phyloP scores from a whole-genome alignment of 805 yeast genomes.

The Debaryomyces hansenii region DNA sequence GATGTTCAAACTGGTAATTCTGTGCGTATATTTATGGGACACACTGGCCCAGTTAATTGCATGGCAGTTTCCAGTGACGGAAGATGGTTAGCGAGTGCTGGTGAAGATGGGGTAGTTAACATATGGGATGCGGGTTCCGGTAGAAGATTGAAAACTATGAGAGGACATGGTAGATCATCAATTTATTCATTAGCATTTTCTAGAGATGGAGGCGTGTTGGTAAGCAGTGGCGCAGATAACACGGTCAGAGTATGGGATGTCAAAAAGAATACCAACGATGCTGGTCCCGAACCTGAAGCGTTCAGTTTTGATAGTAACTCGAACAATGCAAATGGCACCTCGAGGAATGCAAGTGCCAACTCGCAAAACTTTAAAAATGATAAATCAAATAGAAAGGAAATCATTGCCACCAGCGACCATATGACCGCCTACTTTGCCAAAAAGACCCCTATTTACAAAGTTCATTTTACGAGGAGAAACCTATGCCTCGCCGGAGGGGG shows the following conservation, averaged over 20 bases:
- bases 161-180: constrained; percentile 89
- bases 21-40: constrained; percentile 90
- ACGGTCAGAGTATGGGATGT: constrained; percentile 96
- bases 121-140: constrained; percentile 96
- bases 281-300: constrained; percentile 76
- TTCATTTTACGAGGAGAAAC: constrained; percentile 88
- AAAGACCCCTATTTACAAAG: constrained; percentile 90
- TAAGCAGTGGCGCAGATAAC: constrained; percentile 90
- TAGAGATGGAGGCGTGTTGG: constrained; percentile 83
- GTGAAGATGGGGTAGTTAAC: constrained; percentile 85
- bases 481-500: constrained; percentile 93
- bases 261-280: constrained; percentile 78
- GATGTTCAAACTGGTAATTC: constrained; percentile 86
- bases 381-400: constrained; percentile 60
- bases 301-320: constrained; percentile 26
- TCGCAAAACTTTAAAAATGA: constrained; percentile 23
- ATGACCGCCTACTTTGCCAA: constrained; percentile 93
- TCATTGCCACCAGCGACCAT: constrained; percentile 84
- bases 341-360: constrained; percentile 18
- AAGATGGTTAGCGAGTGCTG: constrained; percentile 92
- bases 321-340: constrained; percentile 5
- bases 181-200: constrained; percentile 84
- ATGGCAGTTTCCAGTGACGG: constrained; percentile 96
- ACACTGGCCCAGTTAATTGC: constrained; percentile 82
- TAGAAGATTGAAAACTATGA: constrained; percentile 82